Evolutionary conservation across 306 rosid genomes (phyloP), one percentile per base, ranked within the genome.

Genomic region (Dicorynia guianensis): DNA sequence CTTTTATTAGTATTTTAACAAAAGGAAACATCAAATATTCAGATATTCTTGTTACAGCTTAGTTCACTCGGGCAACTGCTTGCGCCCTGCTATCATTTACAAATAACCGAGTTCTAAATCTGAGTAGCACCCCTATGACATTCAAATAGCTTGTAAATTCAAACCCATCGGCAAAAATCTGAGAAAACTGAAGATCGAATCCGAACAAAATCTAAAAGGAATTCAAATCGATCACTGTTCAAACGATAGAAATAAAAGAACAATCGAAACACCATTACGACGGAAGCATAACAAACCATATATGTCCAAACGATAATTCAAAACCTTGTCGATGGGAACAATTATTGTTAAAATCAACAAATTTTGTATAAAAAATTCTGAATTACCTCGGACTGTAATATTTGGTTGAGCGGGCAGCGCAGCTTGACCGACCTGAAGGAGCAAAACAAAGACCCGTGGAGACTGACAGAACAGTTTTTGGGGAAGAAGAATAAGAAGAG

Each of bases 131-230:
- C 48, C 30, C 9, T 18, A n/a, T 5, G 7, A 20, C 15, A 49
- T 34, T 17, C 5, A 25, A 49, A 68, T 5, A 40, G 7, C 58
- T 48, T 18, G 59, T 7, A 57, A 77, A 79, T 52, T 76, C 79
- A 79, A 17, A 71, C 35, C 48, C 36, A 58, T 18, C 15, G n/a
- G 44, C 10, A 33, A 48, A n/a, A 67, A 8, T 10, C n/a, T 12
- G 61, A 72, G 54, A 60, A 17, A 69, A 57, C 11, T 68, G 43
- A 56, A 69, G 80, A 84, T 81, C 88, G 85, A 74, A 80, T 69
- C 64, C 11, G 46, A 50, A 49, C 69, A 36, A 74, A 64, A 67
- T 53, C 62, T 34, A 40, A 69, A 71, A 50, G 6, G 15, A 14
- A 60, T 77, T 58, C 19, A 74, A 49, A 73, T 74, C 83, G 52